Percentiles rank a stretch among this genome's conserved stretches.
These are phyloP conservation scores for Populus deltoides DNA, from an alignment of 345 rosid genomes.

Conservation along the genomic window DNA sequence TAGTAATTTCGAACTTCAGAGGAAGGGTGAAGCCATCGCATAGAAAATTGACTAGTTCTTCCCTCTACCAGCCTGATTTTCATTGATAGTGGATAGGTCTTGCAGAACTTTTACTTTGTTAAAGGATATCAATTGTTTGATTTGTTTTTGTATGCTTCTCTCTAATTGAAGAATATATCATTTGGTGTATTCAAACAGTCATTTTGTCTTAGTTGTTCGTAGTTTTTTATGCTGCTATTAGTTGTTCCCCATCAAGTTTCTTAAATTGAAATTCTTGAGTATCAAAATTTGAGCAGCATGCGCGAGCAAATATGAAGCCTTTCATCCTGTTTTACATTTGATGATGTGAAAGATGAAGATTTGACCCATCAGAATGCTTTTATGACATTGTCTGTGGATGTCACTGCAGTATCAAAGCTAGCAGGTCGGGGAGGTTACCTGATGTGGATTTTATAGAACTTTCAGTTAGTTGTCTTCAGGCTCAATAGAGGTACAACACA, in stretches of 20 bases:
- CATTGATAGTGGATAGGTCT: not conserved
- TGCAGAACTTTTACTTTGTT: not conserved
- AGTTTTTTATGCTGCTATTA: not conserved
- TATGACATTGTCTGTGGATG: conserved; percentile 59
- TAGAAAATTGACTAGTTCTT: not conserved
- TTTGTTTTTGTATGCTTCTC: not conserved
- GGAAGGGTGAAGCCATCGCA: not conserved
- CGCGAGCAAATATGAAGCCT: not conserved
- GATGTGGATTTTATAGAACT: conserved; percentile 51
- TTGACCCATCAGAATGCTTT: conserved; percentile 29
- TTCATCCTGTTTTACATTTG: conserved; percentile 9
- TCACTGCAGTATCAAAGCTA: conserved; percentile 67
- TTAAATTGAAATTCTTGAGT: not conserved
- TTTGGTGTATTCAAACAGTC: not conserved
- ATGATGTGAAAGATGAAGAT: conserved; percentile 28
- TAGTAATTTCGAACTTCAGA: not conserved
- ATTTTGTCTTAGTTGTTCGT: not conserved
- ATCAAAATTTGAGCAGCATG: not conserved
- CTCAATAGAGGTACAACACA: conserved; percentile 60
- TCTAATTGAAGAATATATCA: not conserved
- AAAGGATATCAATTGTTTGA: not conserved
- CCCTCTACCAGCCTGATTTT: not conserved
- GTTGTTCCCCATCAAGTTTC: not conserved
- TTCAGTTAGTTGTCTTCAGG: conserved; percentile 54
- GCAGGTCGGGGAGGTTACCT: conserved; percentile 70